Base-by-base conservation (phyloP, 768 basidiomycete genomes). In the Strobilomyces dryophilus region DNA sequence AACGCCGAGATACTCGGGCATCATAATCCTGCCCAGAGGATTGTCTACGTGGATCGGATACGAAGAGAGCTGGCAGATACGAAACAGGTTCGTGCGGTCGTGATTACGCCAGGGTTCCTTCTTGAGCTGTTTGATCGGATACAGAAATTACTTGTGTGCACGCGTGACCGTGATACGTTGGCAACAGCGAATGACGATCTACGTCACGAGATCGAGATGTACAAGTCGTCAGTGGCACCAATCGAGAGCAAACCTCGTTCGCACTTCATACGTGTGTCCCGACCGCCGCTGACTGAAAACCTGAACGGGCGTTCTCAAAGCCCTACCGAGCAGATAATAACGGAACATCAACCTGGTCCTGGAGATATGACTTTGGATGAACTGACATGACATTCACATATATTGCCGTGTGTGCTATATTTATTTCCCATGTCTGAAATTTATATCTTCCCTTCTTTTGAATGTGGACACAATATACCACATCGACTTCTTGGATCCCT, bases 1-100 rank as follows among this genome's bases (percentile, higher is more conserved):
- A 95, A 95, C 57, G 88, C 90, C 1, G 84, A 93, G 65, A 87
- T 95, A 53, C 72, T 93, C 17, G 83, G 90, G 0, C 92, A 95
- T 64, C 77, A 79, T 32, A 94, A 95, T 63, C 88, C 89, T 9
- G 82, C 83, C 2, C 93, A 95, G 68, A 81, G 84, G 54, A 92
- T 97, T 61, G 75, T 84, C 66, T 95, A 95, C 60, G 83, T 97
- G 15, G 94, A 95, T 53, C 78, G 84, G 49, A 82, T 97, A 48
- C 78, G 93, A 34, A 74, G 79, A 51, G 92, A 95, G 65, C 72
- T 95, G 45, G 82, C 89, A 3, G 84, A 91, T 51, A 76, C 80
- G 6, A 92, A 92, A 68, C 87, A 90, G 70, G 92, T 90, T 55
- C 54, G 85, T 71, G 26, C 21, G 47, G 5, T 34, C 42, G 49